Base-by-base conservation (phyloP, 306 rosid species). In the Begonia fuchsioides region DNA sequence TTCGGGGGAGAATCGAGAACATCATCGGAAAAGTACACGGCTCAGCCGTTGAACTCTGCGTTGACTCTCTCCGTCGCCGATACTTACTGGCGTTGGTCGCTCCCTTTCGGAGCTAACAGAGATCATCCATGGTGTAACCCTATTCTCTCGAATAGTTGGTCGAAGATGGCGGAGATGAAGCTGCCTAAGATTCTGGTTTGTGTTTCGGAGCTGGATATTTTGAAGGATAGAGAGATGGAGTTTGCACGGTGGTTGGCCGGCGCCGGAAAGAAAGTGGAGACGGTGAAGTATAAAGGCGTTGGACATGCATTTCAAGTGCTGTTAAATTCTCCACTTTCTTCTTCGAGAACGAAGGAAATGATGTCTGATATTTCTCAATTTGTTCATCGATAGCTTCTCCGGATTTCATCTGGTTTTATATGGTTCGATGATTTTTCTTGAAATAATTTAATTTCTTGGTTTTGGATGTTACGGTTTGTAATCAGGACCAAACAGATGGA, bases 291-390 rank as follows among this genome's bases (percentile, higher is more conserved):
- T 58, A 78, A 65, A 64, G 90, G 84, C 9, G 95, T 84, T 5
- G 95, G 97, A 3, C 95, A 88, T 71, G 76, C 83, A 12, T 88
- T 81, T 57, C 97, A 88, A 60, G 74, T 88, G 56, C 61, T 84
- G 51, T 70, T 72, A 43, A 88, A 72, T 55, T 84, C 71, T 57
- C 81, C 62, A n/a, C 68, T 66, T 35, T 78, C 93, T 39, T 60
- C 67, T 43, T 9, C 57, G 32, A 54, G 84, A 13, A 58, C 73
- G n/a, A 80, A 65, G 54, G 93, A 88, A 54, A 68, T 88, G 77
- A 40, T 78, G 18, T 68, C 69, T 52, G 77, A 67, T 43, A 58
- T 88, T 64, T 75, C 40, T 45, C 58, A 41, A 45, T 88, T 78
- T 68, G 12, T 76, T 15, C 59, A 56, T 38, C 60, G 67, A 17